Conservation (phyloP, 768 basidiomycete species). For the Termitomyces sp. region DNA sequence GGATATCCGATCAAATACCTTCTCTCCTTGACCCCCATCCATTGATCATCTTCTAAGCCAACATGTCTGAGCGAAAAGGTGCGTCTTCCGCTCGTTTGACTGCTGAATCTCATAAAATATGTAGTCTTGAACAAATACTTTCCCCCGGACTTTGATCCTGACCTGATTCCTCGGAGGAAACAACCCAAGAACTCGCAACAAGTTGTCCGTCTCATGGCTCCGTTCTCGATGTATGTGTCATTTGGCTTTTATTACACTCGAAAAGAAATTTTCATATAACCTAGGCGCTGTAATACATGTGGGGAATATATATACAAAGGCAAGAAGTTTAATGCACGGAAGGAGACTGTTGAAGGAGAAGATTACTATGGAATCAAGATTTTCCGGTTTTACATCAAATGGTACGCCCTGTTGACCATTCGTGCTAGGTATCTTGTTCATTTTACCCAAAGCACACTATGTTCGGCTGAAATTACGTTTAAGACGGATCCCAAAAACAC, state of each 20-base stretch:
- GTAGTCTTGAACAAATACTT: constrained; percentile 92
- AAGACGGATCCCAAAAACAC: constrained; percentile 99
- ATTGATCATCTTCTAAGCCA: constrained; percentile 18
- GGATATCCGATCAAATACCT: constrained; percentile 3
- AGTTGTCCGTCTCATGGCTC: constrained; percentile 98
- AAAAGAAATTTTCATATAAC: constrained; percentile 1
- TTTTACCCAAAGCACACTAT: constrained; percentile 61
- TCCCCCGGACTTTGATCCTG: constrained; percentile 97
- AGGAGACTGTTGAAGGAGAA: constrained; percentile 96
- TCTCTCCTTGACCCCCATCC: not conserved
- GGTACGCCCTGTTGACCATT: constrained; percentile 38
- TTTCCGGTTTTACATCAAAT: constrained; percentile 90
- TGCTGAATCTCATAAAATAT: constrained; percentile 2
- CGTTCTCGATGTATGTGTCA: constrained; percentile 84
- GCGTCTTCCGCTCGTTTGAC: constrained; percentile 1
- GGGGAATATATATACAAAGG: constrained; percentile 99
- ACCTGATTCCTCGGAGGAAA: constrained; percentile 88
- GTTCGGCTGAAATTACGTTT: constrained; percentile 98
- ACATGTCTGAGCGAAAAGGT: constrained; percentile 87
- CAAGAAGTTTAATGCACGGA: constrained; percentile 99
- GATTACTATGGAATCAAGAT: constrained; percentile 99
- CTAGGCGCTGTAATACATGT: constrained; percentile 88
- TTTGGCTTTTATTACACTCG: not conserved
- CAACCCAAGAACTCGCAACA: constrained; percentile 93
- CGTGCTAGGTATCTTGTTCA: constrained; percentile 11